phyloP scores from a whole-genome alignment of 2,329 filamentous ascomycete species.

The Zasmidium angulare region DNA sequence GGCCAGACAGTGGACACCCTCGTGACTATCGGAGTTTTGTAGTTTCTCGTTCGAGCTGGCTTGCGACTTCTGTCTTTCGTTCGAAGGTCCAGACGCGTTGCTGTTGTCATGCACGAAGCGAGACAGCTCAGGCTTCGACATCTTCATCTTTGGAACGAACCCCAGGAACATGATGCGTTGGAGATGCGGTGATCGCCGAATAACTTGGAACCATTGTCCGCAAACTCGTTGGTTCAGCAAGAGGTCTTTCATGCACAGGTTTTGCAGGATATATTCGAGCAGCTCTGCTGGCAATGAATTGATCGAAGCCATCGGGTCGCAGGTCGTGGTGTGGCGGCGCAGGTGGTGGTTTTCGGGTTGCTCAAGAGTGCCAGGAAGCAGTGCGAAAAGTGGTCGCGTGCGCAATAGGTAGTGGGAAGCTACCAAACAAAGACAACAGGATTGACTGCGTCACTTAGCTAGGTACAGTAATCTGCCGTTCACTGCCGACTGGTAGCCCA shows the following conservation, averaged over 20 bases:
- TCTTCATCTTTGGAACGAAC: slow-evolving; percentile 5
- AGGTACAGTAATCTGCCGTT: not conserved
- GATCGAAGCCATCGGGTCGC: slow-evolving; percentile 8
- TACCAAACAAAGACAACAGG: not conserved
- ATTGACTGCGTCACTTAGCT: not conserved
- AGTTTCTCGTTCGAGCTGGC: not conserved
- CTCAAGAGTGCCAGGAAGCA: not conserved
- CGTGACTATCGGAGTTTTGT: not conserved
- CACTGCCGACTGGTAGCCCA: not conserved
- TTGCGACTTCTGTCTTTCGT: not conserved
- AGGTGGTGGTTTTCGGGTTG: not conserved
- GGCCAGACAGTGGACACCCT: not conserved
- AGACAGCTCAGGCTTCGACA: slow-evolving; percentile 1
- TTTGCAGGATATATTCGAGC: slow-evolving; percentile 14
- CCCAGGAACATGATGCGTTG: slow-evolving; percentile 11
- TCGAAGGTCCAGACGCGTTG: not conserved
- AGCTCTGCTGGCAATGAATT: slow-evolving; percentile 9
- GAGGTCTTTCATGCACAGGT: slow-evolving; percentile 15
- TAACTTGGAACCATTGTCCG: slow-evolving; percentile 12
- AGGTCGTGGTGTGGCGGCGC: too few species aligned
- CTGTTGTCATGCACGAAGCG: slow-evolving; percentile 8
- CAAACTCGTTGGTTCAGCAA: slow-evolving; percentile 13
- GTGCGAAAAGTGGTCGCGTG: not conserved
- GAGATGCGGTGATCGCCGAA: slow-evolving; percentile 10
- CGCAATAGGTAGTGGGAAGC: not conserved